Evolutionary conservation across 805 yeast species (phyloP).

Genomic region (Barnettozyma californica): DNA sequence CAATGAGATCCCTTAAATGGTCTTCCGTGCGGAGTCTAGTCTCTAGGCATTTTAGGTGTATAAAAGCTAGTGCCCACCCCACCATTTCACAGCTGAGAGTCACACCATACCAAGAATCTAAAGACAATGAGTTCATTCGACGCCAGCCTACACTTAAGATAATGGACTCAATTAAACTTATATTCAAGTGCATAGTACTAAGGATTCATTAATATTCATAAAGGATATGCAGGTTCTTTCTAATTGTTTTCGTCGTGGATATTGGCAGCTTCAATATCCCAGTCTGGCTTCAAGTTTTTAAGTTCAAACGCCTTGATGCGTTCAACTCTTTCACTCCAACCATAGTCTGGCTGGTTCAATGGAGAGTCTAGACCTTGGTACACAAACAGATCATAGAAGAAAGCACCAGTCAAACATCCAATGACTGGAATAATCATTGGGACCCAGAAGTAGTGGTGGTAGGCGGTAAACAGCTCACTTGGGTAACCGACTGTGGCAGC

Average conservation of each 20-base stretch:
- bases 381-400: slow-evolving; percentile 45
- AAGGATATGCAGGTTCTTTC: neutral
- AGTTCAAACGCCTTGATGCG: slow-evolving; percentile 18
- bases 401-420: slow-evolving; percentile 44
- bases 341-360: slow-evolving; percentile 37
- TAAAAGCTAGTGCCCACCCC: too few species aligned
- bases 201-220: neutral
- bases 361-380: slow-evolving; percentile 50
- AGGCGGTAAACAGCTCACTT: slow-evolving; percentile 32
- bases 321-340: slow-evolving; percentile 16
- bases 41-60: too few species aligned
- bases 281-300: slow-evolving; percentile 21
- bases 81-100: too few species aligned
- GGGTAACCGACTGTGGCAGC: slow-evolving; percentile 44
- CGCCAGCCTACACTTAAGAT: neutral
- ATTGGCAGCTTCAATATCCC: slow-evolving; percentile 10
- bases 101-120: too few species aligned
- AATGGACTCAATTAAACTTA: neutral
- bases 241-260: neutral
- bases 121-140: too few species aligned
- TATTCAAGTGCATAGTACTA: neutral
- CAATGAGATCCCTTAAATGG: neutral
- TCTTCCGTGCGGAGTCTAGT: neutral
- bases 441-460: slow-evolving; percentile 47
- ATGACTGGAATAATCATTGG: slow-evolving; percentile 45